A percentile compares a stretch with the other conserved stretches of the same genome.
Conservation (phyloP, 2,329 filamentous ascomycete species). For the Xylaria sp. region DNA sequence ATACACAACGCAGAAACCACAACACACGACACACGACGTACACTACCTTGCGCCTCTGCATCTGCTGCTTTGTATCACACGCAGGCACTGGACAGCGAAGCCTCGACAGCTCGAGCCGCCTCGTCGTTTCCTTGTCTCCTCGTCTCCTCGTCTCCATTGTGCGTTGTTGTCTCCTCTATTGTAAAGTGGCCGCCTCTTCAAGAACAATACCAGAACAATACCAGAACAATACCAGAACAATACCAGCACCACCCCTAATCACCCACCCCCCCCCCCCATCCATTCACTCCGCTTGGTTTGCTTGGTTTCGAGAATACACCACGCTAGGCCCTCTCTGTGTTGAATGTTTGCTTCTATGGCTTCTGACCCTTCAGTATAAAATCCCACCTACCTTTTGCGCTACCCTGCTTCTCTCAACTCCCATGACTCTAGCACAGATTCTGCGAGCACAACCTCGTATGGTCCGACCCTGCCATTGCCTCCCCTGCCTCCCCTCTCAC, state of each 20-base stretch:
- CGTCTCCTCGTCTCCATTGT: conserved; percentile 7
- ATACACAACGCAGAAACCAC: not conserved
- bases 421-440: not conserved
- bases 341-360: not conserved
- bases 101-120: conserved; percentile 2
- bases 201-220: no score
- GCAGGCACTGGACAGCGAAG: not conserved
- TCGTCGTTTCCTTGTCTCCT: not conserved
- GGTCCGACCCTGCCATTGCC: not conserved
- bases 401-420: not conserved
- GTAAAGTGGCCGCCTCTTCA: not conserved
- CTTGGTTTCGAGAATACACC: conserved; percentile 5
- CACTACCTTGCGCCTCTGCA: not conserved
- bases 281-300: not conserved
- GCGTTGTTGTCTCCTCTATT: not conserved
- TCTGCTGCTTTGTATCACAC: not conserved
- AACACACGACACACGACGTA: conserved; percentile 3
- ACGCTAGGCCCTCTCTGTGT: not conserved
- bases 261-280: not conserved
- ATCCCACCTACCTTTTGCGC: not conserved
- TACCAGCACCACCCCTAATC: not conserved
- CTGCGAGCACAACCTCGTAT: not conserved
- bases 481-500: not conserved
- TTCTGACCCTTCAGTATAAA: not conserved
- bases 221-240: not conserved